Conservation (phyloP, 2,329 filamentous ascomycete genomes). For the Colletotrichum sp. region DNA sequence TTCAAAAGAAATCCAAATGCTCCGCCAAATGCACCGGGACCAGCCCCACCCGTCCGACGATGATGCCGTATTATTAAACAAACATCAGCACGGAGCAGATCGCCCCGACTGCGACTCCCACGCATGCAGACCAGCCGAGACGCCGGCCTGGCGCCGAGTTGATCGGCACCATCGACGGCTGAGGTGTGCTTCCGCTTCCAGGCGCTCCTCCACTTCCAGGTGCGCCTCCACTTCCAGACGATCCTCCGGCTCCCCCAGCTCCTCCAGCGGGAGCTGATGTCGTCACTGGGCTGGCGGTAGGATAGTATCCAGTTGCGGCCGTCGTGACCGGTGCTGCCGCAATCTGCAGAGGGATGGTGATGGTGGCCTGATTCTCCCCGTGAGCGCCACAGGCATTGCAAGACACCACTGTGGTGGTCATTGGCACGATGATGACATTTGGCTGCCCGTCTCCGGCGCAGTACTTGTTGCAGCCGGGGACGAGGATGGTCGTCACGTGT, state of each 20-base stretch:
- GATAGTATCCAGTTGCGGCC: conserved; percentile 7
- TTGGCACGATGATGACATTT: conserved; percentile 22
- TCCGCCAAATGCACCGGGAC: conserved; percentile 15
- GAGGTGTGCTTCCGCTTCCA: not conserved
- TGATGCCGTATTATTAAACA: not conserved
- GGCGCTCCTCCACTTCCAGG: not conserved
- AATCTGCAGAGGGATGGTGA: conserved; percentile 33
- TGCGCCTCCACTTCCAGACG: not conserved
- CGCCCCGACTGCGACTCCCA: not conserved
- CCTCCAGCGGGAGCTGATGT: not conserved
- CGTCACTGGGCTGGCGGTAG: not conserved
- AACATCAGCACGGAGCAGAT: conserved; percentile 11
- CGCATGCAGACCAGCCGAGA: not conserved
- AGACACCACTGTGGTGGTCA: conserved; percentile 31
- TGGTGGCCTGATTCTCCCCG: conserved; percentile 36
- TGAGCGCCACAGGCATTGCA: conserved; percentile 35
- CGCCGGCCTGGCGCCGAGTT: not conserved
- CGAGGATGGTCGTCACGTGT: conserved; percentile 34
- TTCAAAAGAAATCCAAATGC: not conserved
- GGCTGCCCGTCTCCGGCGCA: conserved; percentile 20
- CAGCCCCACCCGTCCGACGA: not conserved
- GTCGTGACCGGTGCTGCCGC: conserved; percentile 10
- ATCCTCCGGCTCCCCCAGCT: not conserved
- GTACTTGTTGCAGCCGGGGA: conserved; percentile 26
- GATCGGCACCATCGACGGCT: not conserved